Evolutionary conservation across 2,329 filamentous ascomycete genomes (phyloP), one percentile per base, ranked within the genome.

Genomic region (Aspergillus persii): DNA sequence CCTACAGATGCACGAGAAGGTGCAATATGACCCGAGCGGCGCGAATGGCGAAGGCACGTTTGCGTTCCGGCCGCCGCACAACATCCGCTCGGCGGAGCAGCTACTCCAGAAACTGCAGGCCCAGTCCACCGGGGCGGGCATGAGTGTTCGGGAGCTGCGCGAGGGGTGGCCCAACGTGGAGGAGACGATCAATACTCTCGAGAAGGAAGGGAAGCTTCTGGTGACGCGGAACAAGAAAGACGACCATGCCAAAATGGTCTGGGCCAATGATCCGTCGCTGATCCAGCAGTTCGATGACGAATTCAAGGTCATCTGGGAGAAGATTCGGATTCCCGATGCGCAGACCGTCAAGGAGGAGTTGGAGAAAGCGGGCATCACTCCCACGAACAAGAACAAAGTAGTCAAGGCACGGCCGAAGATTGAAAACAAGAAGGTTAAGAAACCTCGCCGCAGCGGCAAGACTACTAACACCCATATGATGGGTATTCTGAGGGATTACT

Each of bases 211-310:
- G 70, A 89, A 89, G 74, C 83, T 98, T 50, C 83, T 98, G 39
- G 91, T 97, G 5, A 90, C 91, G 26, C 86, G 93, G 61, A 93
- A 93, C 57, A 96, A 95, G 78, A 98, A 98, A 80, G 94, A 98
- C 74, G 89, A 90, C 70, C 85, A 90, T 67, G 88, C 94, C 1
- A 87, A 89, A 68, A 91, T 89, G 79, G 88, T 99, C 55, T 98
- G 93, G 92, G 84, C 88, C 54, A 91, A 99, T 74, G 91, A 96
- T 68, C 85, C 92, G 12, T 88, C 86, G 11, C 83, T 96, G 54
- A 85, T 87, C 68, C 84, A 92, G 71, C 74, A 80, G 39, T 88
- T 98, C 66, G 92, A 97, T 71, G 79, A 84, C 8, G 92, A 96
- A 74, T 97, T 98, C 74, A 84, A 88, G 73, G 80, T 81, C 60